A percentile compares a stretch with the other conserved stretches of the same genome.
These are phyloP conservation scores for Fusarium sp. DNA, from an alignment of 2,329 filamentous ascomycete genomes.

Conservation along the genomic window DNA sequence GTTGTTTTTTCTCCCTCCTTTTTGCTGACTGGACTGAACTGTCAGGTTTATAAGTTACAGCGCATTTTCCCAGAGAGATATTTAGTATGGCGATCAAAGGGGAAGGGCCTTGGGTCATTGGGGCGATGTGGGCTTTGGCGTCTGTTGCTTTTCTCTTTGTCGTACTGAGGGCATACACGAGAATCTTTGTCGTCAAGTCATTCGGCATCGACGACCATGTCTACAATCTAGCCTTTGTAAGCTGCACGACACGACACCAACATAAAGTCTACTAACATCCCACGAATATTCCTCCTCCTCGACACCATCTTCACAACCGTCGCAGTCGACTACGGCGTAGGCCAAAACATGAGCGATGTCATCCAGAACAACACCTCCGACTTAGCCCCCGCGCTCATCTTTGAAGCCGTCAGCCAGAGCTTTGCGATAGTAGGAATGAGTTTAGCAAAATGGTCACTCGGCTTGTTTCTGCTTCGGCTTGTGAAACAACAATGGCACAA, in stretches of 20 bases:
- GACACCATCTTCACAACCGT: conserved; percentile 48
- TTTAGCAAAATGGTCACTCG: conserved; percentile 51
- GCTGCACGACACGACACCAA: background rate
- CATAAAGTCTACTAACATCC: background rate
- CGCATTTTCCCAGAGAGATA: background rate
- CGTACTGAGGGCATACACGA: conserved; percentile 50
- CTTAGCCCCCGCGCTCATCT: conserved; percentile 41
- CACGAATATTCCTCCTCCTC: conserved; percentile 41
- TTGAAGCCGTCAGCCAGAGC: conserved; percentile 47
- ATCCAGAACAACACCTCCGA: conserved; percentile 31
- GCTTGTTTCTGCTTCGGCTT: conserved; percentile 52
- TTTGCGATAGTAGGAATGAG: conserved; percentile 53
- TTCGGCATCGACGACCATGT: conserved; percentile 50
- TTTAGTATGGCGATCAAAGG: conserved; percentile 26
- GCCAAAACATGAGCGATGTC: conserved; percentile 42
- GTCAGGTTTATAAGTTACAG: background rate
- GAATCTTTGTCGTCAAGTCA: conserved; percentile 42
- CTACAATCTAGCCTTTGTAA: conserved; percentile 41
- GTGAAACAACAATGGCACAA: conserved; percentile 48
- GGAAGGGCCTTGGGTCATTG: conserved; percentile 30
- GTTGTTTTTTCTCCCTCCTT: too few species aligned
- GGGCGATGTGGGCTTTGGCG: conserved; percentile 45
- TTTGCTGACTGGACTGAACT: background rate
- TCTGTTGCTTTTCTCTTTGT: conserved; percentile 45
- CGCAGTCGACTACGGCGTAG: conserved; percentile 48